Evolutionary conservation across 768 basidiomycete genomes (phyloP), one percentile per base, ranked within the genome.

Genomic region (Collybiopsis luxurians): DNA sequence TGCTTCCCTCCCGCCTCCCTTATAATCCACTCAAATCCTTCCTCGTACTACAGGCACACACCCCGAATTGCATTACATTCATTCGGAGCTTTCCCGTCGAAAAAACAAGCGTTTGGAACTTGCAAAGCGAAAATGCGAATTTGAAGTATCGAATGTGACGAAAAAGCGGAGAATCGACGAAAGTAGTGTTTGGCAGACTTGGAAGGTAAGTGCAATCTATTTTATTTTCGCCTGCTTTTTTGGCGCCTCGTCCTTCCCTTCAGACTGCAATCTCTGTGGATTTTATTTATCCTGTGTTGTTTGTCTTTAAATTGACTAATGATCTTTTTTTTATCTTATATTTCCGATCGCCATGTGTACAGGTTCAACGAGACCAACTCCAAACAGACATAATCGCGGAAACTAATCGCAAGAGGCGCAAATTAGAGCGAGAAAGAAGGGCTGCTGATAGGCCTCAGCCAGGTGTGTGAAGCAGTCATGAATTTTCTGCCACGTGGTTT

Each of bases 321-420:
- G n/a, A n/a, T n/a, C n/a, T n/a, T n/a, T n/a, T n/a, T n/a, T n/a
- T n/a, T n/a, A n/a, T n/a, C n/a, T n/a, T n/a, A n/a, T n/a, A n/a
- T 55, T 48, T 38, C 42, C 38, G 4, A 50, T 30, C 34, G 56
- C 21, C n/a, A n/a, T n/a, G n/a, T 19, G 44, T 47, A 26, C 66
- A 95, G 92, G 71, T 86, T 57, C 77, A 89, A 24, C 79, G 89
- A 51, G 90, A 93, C 62, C 85, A 87, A 47, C 72, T 95, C 12
- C 90, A 95, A 65, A 89, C 83, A 1, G 87, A 89, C 13, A 90
- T 96, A 86, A 89, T 95, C 55, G 85, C 95, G 0, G 91, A 95
- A 63, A 87, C 90, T 5, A 95, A 92, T 68, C 78, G 90, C 60
- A 96, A 96, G 70, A 79, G 92, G 57, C 77, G 95, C 44, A 79